Evolutionary conservation across 2,329 filamentous ascomycete species (phyloP).

Genomic region (Verticillium nonalfalfae): DNA sequence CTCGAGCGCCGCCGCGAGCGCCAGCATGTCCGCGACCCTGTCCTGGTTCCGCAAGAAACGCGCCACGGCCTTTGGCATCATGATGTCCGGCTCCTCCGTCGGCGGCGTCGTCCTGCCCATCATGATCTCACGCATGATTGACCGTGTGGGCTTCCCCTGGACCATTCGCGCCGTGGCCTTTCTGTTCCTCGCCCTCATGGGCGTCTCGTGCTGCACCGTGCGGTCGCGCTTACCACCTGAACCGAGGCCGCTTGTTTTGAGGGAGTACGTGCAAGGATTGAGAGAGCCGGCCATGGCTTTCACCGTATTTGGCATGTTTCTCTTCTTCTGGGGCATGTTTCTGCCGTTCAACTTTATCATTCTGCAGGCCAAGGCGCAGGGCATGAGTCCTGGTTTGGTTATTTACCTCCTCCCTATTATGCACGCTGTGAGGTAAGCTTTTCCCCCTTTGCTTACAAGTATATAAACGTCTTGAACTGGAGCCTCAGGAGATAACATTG

Average conservation of each 20-base stretch:
- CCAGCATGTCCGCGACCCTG: slow-evolving; percentile 31
- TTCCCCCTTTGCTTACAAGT: neutral
- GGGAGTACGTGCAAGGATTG: slow-evolving; percentile 40
- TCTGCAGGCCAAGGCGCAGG: slow-evolving; percentile 37
- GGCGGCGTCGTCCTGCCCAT: slow-evolving; percentile 56
- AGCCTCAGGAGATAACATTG: neutral
- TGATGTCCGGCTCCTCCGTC: slow-evolving; percentile 45
- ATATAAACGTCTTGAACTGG: too few species aligned
- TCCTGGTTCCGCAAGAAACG: slow-evolving; percentile 48
- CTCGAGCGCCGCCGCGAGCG: slow-evolving; percentile 35
- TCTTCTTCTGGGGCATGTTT: slow-evolving; percentile 51
- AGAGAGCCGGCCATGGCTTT: slow-evolving; percentile 37
- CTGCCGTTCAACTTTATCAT: slow-evolving; percentile 47
- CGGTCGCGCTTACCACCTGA: slow-evolving; percentile 37
- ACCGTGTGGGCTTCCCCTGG: slow-evolving; percentile 38
- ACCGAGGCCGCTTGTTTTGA: slow-evolving; percentile 34
- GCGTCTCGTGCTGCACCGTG: slow-evolving; percentile 27
- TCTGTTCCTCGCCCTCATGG: slow-evolving; percentile 31
- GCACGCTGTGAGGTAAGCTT: slow-evolving; percentile 39
- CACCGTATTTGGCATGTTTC: slow-evolving; percentile 38
- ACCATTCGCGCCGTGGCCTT: slow-evolving; percentile 41
- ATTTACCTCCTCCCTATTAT: slow-evolving; percentile 51
- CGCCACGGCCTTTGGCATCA: slow-evolving; percentile 46
- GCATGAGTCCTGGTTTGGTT: slow-evolving; percentile 32
- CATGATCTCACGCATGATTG: slow-evolving; percentile 48